Percentiles rank a stretch among this genome's conserved stretches.
phyloP scores from a whole-genome alignment of 495 filamentous ascomycete genomes.

The Xylaria venustula region DNA sequence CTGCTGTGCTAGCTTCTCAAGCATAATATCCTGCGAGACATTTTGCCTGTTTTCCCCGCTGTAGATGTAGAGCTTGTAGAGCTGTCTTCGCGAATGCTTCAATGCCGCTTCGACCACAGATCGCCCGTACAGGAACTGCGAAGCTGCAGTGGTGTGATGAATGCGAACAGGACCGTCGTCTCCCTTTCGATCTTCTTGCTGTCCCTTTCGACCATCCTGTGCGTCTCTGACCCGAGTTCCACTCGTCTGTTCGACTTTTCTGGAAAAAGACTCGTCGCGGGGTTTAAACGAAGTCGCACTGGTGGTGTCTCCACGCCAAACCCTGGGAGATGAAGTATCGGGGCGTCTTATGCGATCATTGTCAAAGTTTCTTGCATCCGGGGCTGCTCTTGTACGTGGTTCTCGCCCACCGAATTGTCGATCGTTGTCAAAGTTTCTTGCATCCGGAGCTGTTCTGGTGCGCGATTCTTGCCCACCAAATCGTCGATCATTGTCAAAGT shows the following conservation, averaged over 20 bases:
- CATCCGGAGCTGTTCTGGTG: too few species aligned
- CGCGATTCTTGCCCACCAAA: background rate
- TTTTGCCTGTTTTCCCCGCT: conserved; percentile 49
- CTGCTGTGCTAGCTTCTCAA: conserved; percentile 60
- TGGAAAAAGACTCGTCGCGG: background rate
- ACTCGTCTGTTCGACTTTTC: background rate
- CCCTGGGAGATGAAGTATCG: background rate
- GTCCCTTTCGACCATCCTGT: background rate
- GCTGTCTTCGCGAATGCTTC: conserved; percentile 60
- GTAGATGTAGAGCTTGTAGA: conserved; percentile 85
- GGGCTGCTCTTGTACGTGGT: background rate
- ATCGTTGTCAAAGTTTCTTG: background rate
- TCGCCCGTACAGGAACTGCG: conserved; percentile 86
- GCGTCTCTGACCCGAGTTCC: background rate
- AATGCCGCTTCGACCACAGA: conserved; percentile 82
- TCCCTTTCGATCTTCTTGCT: background rate
- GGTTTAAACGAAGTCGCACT: background rate
- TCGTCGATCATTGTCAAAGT: background rate
- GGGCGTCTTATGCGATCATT: background rate
- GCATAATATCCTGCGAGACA: conserved; percentile 33
- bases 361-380: background rate
- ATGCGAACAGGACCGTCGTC: conserved; percentile 53
- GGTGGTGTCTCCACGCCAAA: background rate
- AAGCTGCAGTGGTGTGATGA: conserved; percentile 80
- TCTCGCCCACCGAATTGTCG: background rate